Percentiles rank a stretch among this genome's conserved stretches.
Evolutionary conservation across 2,329 filamentous ascomycete genomes (phyloP).

Genomic region (Neopestalotiopsis rosae): DNA sequence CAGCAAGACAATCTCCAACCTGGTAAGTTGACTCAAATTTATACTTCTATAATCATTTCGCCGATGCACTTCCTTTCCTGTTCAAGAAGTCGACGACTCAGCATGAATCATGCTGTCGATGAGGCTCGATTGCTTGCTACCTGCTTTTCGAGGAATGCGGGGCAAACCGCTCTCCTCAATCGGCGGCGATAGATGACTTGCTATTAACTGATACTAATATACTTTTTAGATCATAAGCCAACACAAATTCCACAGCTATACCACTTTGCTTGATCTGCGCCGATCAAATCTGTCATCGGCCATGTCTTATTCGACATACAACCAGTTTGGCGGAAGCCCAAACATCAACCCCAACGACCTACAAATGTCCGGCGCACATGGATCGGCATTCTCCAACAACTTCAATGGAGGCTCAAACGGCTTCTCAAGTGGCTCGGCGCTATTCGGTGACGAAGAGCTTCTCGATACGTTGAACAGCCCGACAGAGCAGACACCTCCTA

Average conservation of each 20-base stretch:
- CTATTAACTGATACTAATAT: neutral
- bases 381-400: constrained; percentile 67
- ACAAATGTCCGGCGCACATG: constrained; percentile 68
- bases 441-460: constrained; percentile 88
- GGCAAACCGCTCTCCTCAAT: constrained; percentile 27
- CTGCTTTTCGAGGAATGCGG: constrained; percentile 28
- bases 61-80: neutral
- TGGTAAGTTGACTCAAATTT: constrained; percentile 2
- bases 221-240: neutral
- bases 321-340: constrained; percentile 59
- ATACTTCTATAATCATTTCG: constrained; percentile 1
- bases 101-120: neutral
- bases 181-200: constrained; percentile 18
- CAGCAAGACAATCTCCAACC: neutral
- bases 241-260: neutral
- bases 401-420: constrained; percentile 66
- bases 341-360: constrained; percentile 86
- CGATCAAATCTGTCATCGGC: constrained; percentile 25
- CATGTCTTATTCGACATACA: constrained; percentile 64
- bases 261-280: neutral
- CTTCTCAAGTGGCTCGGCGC: constrained; percentile 78
- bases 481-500: constrained; percentile 52
- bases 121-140: constrained; percentile 17
- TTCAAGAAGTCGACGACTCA: neutral
- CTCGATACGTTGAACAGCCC: constrained; percentile 72